These are phyloP conservation scores for Lipomyces lipofer DNA, from an alignment of 805 yeast species.

Conservation along the genomic window DNA sequence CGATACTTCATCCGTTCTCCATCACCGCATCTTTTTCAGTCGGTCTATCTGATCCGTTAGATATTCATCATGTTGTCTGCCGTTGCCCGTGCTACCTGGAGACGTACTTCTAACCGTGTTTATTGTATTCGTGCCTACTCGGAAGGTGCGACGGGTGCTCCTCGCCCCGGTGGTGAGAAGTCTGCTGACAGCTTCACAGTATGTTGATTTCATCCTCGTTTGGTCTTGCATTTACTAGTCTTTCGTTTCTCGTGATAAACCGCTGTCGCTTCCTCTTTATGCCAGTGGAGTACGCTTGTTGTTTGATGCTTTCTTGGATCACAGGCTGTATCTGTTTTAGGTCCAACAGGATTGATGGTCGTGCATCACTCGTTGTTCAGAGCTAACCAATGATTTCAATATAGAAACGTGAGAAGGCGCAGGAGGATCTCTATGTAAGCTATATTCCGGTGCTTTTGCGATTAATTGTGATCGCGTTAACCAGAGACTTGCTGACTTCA, in stretches of 20 bases:
- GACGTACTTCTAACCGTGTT: conserved; percentile 27
- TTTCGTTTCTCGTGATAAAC: no score
- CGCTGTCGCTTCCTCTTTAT: no score
- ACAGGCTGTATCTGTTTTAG: no score
- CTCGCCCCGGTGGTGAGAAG: conserved; percentile 53
- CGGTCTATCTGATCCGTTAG: not conserved
- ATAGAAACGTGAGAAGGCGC: conserved; percentile 86
- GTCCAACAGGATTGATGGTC: no score
- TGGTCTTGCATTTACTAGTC: no score
- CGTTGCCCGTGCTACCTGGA: conserved; percentile 23
- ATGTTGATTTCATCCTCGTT: no score
- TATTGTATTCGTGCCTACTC: conserved; percentile 44
- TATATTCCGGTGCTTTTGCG: not conserved
- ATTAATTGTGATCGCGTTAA: not conserved
- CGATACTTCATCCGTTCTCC: no score
- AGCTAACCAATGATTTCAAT: conserved; percentile 21
- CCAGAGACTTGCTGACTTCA: no score
- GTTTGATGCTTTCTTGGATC: no score
- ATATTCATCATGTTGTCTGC: conserved; percentile 21
- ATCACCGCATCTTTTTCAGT: not conserved
- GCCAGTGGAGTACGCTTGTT: no score
- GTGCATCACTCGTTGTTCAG: no score
- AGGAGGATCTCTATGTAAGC: conserved; percentile 59
- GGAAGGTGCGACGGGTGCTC: conserved; percentile 64
- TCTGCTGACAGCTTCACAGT: conserved; percentile 57